Evolutionary conservation across 176 grass and related monocot species (phyloP).

Genomic region (Oryza rufipogon): DNA sequence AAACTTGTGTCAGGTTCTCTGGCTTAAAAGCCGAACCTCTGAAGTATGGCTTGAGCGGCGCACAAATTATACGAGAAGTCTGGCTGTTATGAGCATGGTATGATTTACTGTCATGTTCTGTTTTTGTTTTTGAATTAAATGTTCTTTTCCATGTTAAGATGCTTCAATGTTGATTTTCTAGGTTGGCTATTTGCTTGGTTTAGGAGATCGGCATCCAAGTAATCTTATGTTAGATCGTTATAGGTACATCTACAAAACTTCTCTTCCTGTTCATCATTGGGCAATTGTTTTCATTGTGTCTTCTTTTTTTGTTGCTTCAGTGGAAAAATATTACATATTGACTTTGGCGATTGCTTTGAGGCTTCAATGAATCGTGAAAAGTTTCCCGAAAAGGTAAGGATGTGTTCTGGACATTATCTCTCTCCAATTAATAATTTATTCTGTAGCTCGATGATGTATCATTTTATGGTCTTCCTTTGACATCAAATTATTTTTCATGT

Average conservation of each 20-base stretch:
- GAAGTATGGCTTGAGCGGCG: conserved; percentile 97
- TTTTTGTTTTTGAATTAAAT: conserved; percentile 5
- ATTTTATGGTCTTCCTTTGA: not conserved
- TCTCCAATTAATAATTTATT: not conserved
- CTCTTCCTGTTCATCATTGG: not conserved
- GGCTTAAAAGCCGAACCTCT: conserved; percentile 95
- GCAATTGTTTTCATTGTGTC: conserved; percentile 13
- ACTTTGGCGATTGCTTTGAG: conserved; percentile 98
- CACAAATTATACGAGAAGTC: conserved; percentile 95
- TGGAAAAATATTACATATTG: conserved; percentile 99
- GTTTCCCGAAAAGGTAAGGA: conserved; percentile 94
- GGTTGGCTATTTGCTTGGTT: conserved; percentile 97
- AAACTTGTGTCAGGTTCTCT: conserved; percentile 72
- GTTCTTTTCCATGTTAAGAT: conserved; percentile 27
- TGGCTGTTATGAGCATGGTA: conserved; percentile 99
- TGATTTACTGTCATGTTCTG: conserved; percentile 34
- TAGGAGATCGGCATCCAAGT: conserved; percentile 97
- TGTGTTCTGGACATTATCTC: conserved; percentile 23
- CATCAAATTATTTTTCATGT: not conserved
- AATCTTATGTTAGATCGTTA: conserved; percentile 96
- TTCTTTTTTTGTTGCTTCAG: conserved; percentile 57
- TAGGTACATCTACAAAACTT: conserved; percentile 53
- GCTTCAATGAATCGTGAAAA: conserved; percentile 98
- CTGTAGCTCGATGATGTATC: not conserved
- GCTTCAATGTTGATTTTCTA: conserved; percentile 49